Conservation (phyloP, 2,329 filamentous ascomycete species). For the Apiospora pterosperma region DNA sequence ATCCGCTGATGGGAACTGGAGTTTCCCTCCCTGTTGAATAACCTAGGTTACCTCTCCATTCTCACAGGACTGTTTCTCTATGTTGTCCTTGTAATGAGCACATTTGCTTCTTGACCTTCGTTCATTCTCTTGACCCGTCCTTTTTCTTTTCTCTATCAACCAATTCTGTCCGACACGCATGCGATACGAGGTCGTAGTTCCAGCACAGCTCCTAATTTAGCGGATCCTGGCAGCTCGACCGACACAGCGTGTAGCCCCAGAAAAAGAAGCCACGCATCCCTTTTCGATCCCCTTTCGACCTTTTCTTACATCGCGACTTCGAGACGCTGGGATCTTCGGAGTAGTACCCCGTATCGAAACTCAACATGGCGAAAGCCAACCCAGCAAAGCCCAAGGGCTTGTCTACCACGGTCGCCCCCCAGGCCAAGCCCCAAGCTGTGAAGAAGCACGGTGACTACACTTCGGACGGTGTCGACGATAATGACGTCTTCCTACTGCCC, state of each 20-base stretch:
- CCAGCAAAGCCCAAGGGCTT: conserved; percentile 32
- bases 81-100: conserved; percentile 9
- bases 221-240: neutral
- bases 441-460: conserved; percentile 57
- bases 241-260: neutral
- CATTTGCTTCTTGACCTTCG: conserved; percentile 10
- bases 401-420: conserved; percentile 10
- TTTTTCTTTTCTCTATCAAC: neutral
- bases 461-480: conserved; percentile 77
- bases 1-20: neutral
- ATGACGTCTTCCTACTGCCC: conserved; percentile 88
- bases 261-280: conserved; percentile 22
- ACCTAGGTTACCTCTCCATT: neutral
- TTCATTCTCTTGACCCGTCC: conserved; percentile 13
- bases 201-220: conserved; percentile 14
- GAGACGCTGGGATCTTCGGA: neutral
- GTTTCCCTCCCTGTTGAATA: neutral
- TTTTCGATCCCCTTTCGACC: conserved; percentile 10
- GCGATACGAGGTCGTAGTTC: conserved; percentile 14
- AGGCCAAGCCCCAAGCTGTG: conserved; percentile 24
- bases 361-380: conserved; percentile 35
- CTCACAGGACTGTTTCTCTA: neutral
- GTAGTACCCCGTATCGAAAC: neutral
- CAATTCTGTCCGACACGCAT: conserved; percentile 3
- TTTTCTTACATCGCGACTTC: conserved; percentile 3